phyloP scores from a whole-genome alignment of 805 yeast genomes.

The Teunomyces pallodes region DNA sequence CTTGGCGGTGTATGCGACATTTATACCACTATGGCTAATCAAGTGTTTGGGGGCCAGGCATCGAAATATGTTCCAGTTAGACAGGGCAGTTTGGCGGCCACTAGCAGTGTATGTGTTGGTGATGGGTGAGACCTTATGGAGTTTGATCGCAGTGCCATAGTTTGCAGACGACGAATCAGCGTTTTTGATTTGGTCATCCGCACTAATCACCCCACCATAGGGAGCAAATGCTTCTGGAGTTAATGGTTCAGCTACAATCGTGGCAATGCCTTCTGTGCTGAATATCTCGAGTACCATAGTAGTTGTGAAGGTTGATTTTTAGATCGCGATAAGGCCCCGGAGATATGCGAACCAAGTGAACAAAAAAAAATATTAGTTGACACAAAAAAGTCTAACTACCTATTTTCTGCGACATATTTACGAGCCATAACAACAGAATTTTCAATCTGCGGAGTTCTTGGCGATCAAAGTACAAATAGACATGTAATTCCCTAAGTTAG shows the following conservation, averaged over 20 bases:
- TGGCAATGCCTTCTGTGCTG: slow-evolving; percentile 17
- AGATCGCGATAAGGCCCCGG: slow-evolving; percentile 4
- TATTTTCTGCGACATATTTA: too few relatives aligned
- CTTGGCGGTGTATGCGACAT: slow-evolving; percentile 46
- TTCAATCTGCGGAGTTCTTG: too few relatives aligned
- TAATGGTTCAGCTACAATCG: slow-evolving; percentile 51
- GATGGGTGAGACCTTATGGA: slow-evolving; percentile 70
- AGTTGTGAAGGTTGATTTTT: background rate
- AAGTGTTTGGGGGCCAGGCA: slow-evolving; percentile 75
- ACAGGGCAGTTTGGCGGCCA: slow-evolving; percentile 47
- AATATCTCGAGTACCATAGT: slow-evolving; percentile 44
- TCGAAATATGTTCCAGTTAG: slow-evolving; percentile 82
- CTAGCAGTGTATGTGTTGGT: slow-evolving; percentile 48
- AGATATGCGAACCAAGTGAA: slow-evolving; percentile 6
- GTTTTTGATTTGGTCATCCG: slow-evolving; percentile 63
- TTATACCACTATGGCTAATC: slow-evolving; percentile 22
- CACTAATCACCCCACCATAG: slow-evolving; percentile 77
- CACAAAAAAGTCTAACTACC: too few relatives aligned
- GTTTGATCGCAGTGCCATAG: slow-evolving; percentile 89
- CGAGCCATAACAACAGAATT: too few relatives aligned
- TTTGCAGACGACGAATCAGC: slow-evolving; percentile 57
- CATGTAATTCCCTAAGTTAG: too few relatives aligned
- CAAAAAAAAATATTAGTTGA: background rate
- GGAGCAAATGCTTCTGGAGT: slow-evolving; percentile 65
- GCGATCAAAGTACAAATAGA: too few relatives aligned